A percentile compares a stretch with the other conserved stretches of the same genome.
These are phyloP conservation scores for Exophiala sp. DNA, from an alignment of 2,329 filamentous ascomycete genomes.

Conservation along the genomic window DNA sequence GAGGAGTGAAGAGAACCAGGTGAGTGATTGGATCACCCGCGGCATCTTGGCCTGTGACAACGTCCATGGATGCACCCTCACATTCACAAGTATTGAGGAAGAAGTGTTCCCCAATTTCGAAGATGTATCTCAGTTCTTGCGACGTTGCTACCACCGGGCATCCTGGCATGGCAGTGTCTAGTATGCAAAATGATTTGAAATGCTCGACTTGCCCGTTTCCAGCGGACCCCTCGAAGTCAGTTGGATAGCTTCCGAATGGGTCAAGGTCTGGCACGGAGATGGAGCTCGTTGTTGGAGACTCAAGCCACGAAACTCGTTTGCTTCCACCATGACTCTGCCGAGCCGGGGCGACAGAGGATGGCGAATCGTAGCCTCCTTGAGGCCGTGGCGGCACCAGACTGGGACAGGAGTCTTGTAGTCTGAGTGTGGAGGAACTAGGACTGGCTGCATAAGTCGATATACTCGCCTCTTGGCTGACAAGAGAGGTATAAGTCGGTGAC, in stretches of 20 bases:
- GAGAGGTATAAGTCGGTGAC: conserved; percentile 9
- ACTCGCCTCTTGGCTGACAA: conserved; percentile 19
- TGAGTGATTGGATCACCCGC: conserved; percentile 28
- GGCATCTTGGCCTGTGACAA: conserved; percentile 26
- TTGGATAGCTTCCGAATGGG: not conserved
- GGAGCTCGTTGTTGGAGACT: conserved; percentile 17
- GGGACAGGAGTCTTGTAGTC: conserved; percentile 18
- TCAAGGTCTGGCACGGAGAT: conserved; percentile 2
- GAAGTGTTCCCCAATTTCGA: conserved; percentile 28
- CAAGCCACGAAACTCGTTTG: conserved; percentile 22
- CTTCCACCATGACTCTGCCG: not conserved
- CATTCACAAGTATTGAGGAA: conserved; percentile 27
- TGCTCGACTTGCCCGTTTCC: conserved; percentile 25
- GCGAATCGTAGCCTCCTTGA: not conserved
- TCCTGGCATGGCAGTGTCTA: conserved; percentile 25
- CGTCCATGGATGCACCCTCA: conserved; percentile 26
- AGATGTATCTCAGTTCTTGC: conserved; percentile 27
- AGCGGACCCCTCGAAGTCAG: not conserved
- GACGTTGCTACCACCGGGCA: conserved; percentile 29
- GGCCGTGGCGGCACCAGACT: conserved; percentile 1
- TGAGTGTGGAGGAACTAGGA: conserved; percentile 19
- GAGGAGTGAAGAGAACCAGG: conserved; percentile 29
- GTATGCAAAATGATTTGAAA: conserved; percentile 31
- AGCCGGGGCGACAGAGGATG: not conserved
- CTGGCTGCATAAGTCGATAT: conserved; percentile 17